Evolutionary conservation across 179 eudicot species (phyloP).

Genomic region (Camellia oleifera): DNA sequence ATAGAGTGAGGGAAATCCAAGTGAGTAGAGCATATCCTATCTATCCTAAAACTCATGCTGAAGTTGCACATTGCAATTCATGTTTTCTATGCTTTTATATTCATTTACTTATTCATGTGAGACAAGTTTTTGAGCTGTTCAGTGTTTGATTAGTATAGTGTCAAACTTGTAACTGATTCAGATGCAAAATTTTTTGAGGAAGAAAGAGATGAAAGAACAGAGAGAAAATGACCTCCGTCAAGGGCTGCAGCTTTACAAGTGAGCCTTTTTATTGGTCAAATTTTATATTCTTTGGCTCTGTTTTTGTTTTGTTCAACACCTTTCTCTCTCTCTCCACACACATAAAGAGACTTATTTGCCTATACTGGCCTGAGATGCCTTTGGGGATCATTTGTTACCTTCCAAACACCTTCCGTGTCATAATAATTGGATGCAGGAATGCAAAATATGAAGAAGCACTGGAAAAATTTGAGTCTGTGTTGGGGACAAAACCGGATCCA

Average conservation of each 20-base stretch:
- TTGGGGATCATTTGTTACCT: background rate
- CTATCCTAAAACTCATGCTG: background rate
- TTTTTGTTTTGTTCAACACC: background rate
- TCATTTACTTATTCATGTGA: no score
- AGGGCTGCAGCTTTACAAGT: slow-evolving; percentile 89
- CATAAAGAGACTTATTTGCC: background rate
- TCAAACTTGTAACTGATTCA: slow-evolving; percentile 20
- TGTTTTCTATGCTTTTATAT: slow-evolving; percentile 4
- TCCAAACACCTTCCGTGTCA: background rate
- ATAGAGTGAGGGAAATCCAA: slow-evolving; percentile 83
- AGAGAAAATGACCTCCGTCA: slow-evolving; percentile 87
- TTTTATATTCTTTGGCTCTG: background rate
- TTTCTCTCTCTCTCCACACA: background rate
- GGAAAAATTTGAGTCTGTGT: slow-evolving; percentile 86
- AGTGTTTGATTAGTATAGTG: background rate
- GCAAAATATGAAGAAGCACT: slow-evolving; percentile 80
- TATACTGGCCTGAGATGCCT: background rate
- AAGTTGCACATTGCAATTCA: background rate
- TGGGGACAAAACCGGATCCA: slow-evolving; percentile 77
- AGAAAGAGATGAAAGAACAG: slow-evolving; percentile 67
- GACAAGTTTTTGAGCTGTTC: background rate
- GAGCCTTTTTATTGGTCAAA: slow-evolving; percentile 10
- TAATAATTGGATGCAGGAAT: slow-evolving; percentile 35
- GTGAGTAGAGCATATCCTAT: slow-evolving; percentile 30
- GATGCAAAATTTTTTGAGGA: slow-evolving; percentile 71